Base-by-base conservation (phyloP, 2,329 filamentous ascomycete species). In the Penicillium sp. region DNA sequence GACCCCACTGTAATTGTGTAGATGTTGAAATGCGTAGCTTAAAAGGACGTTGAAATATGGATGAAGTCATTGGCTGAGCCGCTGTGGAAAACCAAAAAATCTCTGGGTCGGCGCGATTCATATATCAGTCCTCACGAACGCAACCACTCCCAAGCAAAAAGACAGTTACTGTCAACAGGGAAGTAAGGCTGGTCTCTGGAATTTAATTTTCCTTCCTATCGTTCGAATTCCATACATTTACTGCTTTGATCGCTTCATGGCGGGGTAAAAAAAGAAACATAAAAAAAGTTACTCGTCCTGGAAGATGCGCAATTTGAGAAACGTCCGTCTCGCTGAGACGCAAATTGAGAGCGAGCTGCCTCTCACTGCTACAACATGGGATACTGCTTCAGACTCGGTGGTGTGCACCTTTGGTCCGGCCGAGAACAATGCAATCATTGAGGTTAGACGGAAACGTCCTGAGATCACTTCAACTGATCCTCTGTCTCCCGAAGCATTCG, bases 251-350 rank as follows among this genome's bases (percentile, higher is more conserved):
- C 52, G 62, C 66, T 69, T 64, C 56, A 73, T 75, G 72, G 72
- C 68, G 73, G 72, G 73, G 72, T 73, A 73, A 66, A 54, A 52
- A 46, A 52, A 46, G 56, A 41, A 53, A 53, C 54, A 56, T 62
- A 61, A 65, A 67, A 62, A 57, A 64, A 66, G 60, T 64, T 62
- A 59, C 63, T 57, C 54, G 50, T 57, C 57, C 57, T 60, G 56
- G 67, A 80, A 75, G 60, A 97, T 97, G 93, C 89, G 91, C 73
- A 97, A 97, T 76, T 83, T 97, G 67, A 88, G 86, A 77, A 92
- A 88, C 73, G 86, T 92, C 69, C 86, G 84, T 71, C 87, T 90
- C 73, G 83, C 84, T 67, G 81, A 85, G 72, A 87, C 87, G 78
- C 82, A 79, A 66, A 80, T 86, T 62, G 80, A 83, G 52, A 75